Base-by-base conservation (phyloP, 352 stramenopile genomes). In the Phytopythium montanum region DNA sequence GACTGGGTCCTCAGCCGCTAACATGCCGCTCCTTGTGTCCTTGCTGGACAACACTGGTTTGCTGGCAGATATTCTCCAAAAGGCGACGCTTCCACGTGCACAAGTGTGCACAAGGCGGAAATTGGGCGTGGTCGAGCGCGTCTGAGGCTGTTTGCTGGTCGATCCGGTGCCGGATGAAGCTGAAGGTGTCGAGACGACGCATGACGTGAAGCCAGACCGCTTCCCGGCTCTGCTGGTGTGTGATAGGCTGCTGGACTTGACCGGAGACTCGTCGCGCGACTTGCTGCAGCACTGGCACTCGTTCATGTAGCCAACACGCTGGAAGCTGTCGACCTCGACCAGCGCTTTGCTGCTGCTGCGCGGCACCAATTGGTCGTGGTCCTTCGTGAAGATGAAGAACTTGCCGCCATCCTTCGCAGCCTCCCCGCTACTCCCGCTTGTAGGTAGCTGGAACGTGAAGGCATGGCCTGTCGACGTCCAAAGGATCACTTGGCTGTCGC, bases 321-420 rank as follows among this genome's bases (percentile, higher is more conserved):
- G 61, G 2, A 68, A 75, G 38, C 74, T 81, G 8, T 87, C 63
- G 55, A 91, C 79, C 14, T 72, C 56, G 12, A 65, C 65, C 49
- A 93, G 57, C 7, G 48, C 62, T 52, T 90, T 91, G 39, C 80
- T 84, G 54, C 85, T 86, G 31, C 81, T 90, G 31, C 83, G 70
- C n/a, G 83, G 83, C 5, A 93, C 83, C 25, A 93, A 74, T 55
- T 93, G 83, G 42, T 93, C 83, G 61, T 90, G 71, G 39, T 86
- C 79, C 61, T 93, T 90, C 8, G 84, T 92, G 49, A 95, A 90
- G n/a, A 90, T 75, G 19, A 92, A 90, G 49, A 93, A 68, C 46
- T 91, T 87, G 0, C 83, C 81, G 12, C 54, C 64, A 46, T 48
- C 25, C 10, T 56, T 69, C 31, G 45, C 63, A 10, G 62, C 70